Evolutionary conservation across 805 yeast species (phyloP).

Genomic region (Starmera pachycereana): DNA sequence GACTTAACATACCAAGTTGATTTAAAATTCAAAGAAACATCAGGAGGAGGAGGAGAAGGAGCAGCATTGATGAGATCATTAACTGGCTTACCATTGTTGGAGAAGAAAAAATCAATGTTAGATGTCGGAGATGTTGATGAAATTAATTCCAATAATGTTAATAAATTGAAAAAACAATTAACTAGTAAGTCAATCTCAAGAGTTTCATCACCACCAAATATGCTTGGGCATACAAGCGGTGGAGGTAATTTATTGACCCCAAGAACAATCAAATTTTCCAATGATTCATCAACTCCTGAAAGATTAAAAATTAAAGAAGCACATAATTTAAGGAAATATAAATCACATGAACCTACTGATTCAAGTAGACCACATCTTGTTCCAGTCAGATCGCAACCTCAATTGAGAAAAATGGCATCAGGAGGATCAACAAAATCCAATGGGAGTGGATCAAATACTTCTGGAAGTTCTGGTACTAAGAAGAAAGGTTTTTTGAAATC

Average conservation of each 20-base stretch:
- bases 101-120: slow-evolving; percentile 16
- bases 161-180: slow-evolving; percentile 1
- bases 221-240: background rate
- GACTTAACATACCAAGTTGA: slow-evolving; percentile 15
- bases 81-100: slow-evolving; percentile 24
- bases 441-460: too few relatives aligned
- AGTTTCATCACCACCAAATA: background rate
- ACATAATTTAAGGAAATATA: slow-evolving; percentile 3
- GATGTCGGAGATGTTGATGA: slow-evolving; percentile 10
- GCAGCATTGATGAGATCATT: slow-evolving; percentile 30
- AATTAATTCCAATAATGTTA: background rate
- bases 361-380: background rate
- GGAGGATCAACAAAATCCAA: background rate
- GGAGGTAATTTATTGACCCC: background rate
- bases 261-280: slow-evolving; percentile 7
- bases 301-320: background rate
- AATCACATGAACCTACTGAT: slow-evolving; percentile 2
- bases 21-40: slow-evolving; percentile 19
- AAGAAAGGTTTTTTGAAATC: slow-evolving; percentile 5
- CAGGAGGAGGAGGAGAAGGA: slow-evolving; percentile 25
- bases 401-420: slow-evolving; percentile 1
- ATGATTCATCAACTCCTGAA: slow-evolving; percentile 3
- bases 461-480: background rate
- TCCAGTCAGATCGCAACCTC: slow-evolving; percentile 9
- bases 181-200: background rate